Conservation (phyloP, 495 filamentous ascomycete genomes). For the Haplographium delicatum region DNA sequence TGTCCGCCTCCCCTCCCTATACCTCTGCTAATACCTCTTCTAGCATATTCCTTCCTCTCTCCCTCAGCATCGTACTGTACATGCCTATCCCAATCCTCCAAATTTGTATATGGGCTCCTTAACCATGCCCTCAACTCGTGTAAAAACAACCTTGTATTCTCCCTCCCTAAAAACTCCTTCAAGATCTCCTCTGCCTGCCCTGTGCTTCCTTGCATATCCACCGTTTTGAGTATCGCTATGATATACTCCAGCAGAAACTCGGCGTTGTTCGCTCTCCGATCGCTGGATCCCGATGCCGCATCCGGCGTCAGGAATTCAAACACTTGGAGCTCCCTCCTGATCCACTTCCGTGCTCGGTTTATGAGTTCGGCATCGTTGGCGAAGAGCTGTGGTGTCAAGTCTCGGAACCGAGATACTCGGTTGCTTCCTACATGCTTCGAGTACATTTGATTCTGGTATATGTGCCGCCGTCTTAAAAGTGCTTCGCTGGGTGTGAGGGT, state of each 20-base stretch:
- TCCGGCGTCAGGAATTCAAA: slow-evolving; percentile 63
- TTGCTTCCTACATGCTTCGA: slow-evolving; percentile 85
- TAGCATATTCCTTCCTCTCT: not conserved
- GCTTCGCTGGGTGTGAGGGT: slow-evolving; percentile 42
- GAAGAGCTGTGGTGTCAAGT: slow-evolving; percentile 67
- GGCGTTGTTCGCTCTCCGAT: slow-evolving; percentile 63
- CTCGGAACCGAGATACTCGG: slow-evolving; percentile 65
- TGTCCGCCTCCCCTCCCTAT: not conserved
- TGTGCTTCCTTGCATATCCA: slow-evolving; percentile 80
- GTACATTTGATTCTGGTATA: slow-evolving; percentile 74
- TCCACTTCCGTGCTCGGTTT: slow-evolving; percentile 79
- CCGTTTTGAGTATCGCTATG: slow-evolving; percentile 79
- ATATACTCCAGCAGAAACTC: slow-evolving; percentile 91
- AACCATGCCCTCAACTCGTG: slow-evolving; percentile 82
- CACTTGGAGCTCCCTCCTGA: slow-evolving; percentile 82
- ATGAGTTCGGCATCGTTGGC: slow-evolving; percentile 58
- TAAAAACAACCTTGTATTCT: slow-evolving; percentile 72
- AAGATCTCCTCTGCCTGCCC: slow-evolving; percentile 87
- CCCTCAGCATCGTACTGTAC: slow-evolving; percentile 57
- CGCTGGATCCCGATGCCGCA: slow-evolving; percentile 18
- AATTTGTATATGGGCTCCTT: slow-evolving; percentile 63
- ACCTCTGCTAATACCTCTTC: not conserved
- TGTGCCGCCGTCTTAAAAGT: slow-evolving; percentile 60
- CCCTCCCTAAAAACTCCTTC: slow-evolving; percentile 76
- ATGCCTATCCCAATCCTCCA: slow-evolving; percentile 75